Evolutionary conservation across 352 stramenopile genomes (phyloP), one percentile per base, ranked within the genome.

Genomic region (Globisporangium emineosum): DNA sequence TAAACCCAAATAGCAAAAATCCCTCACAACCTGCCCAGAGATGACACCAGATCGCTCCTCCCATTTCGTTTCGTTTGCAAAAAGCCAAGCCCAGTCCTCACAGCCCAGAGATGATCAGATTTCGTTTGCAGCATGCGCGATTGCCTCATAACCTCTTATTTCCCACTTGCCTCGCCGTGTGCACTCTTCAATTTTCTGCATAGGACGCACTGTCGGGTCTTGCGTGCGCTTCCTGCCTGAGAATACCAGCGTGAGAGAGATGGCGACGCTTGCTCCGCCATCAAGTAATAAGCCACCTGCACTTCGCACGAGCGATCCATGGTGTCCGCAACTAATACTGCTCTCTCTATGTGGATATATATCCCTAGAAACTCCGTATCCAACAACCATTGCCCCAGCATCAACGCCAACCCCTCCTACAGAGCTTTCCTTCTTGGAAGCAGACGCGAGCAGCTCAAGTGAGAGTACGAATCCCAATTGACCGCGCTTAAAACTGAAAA

Each of bases 401-500:
- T 19, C 12, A 21, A 3, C 25, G 7, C 27, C 50, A 1, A 3
- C 27, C 3, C 6, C 29, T 25, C 17, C 19, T 19, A 42, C 35
- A 32, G 3, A 57, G 10, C 17, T 43, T 13, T 25, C 29, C 29
- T 57, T 57, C 19, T 15, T 57, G 33, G 15, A 51, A 12, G 9
- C 21, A 23, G 54, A 60, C 35, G 42, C 21, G 21, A 77, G 42
- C 50, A 12, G 53, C 56, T 25, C 73, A 60, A 19, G 69, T 63
- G 19, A 57, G 71, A 27, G 71, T 75, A 9, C 73, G 76, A 51
- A 72, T 83, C 52, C 70, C 69, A 35, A 55, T 70, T 23, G 78
- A 73, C 27, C 51, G 65, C 19, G 65, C 65, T 10, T 51, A 70
- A 51, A 67, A 71, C 60, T 86, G 77, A 75, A 70, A 69, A 13